Conservation (phyloP, 768 basidiomycete genomes). For the Macrolepiota fuliginosa region DNA sequence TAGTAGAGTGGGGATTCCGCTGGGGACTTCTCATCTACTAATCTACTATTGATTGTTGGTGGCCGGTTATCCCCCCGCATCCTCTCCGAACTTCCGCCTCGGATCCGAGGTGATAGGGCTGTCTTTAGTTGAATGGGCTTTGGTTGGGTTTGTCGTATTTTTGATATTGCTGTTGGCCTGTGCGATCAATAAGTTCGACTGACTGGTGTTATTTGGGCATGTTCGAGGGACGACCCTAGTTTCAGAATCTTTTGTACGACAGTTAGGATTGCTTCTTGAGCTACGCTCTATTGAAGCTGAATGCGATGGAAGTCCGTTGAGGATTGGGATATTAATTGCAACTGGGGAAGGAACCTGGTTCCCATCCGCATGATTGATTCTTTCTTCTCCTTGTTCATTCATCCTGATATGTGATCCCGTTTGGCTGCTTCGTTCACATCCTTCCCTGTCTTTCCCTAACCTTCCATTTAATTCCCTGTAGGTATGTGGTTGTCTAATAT, state of each 20-base stretch:
- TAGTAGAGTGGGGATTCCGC: not conserved
- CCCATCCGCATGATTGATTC: not conserved
- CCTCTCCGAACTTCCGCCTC: not conserved
- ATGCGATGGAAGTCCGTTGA: not conserved
- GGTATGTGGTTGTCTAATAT: too few species aligned
- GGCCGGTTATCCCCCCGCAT: not conserved
- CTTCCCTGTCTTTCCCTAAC: too few species aligned
- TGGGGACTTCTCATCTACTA: not conserved
- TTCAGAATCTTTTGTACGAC: not conserved
- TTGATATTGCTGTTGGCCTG: not conserved
- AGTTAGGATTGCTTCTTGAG: not conserved
- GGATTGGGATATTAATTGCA: not conserved
- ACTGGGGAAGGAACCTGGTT: not conserved
- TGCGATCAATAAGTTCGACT: not conserved
- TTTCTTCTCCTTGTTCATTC: not conserved
- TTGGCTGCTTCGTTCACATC: too few species aligned
- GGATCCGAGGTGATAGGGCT: not conserved
- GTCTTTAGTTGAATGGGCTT: not conserved
- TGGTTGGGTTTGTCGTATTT: not conserved
- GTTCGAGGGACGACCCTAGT: not conserved
- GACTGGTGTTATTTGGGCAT: not conserved
- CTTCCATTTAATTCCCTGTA: too few species aligned
- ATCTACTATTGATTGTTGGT: too few species aligned
- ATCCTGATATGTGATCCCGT: not conserved
- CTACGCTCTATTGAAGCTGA: not conserved